phyloP scores from a whole-genome alignment of 2,329 filamentous ascomycete species.

The Calonectria henricotiae region DNA sequence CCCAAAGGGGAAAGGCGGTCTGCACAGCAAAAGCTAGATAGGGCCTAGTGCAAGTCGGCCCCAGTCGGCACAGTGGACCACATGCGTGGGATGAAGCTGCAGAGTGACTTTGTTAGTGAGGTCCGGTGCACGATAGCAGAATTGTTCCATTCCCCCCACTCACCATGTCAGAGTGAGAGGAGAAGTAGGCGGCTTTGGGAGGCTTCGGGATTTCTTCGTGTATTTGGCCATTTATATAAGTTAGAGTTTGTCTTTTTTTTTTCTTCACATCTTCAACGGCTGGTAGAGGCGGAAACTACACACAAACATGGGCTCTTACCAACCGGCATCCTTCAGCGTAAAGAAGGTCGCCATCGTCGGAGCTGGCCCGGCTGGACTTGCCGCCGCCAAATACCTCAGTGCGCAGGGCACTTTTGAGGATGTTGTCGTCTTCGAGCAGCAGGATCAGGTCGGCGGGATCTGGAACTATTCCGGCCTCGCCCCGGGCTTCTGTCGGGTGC shows the following conservation, averaged over 20 bases:
- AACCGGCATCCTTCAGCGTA: conserved; percentile 64
- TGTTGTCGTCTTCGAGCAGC: conserved; percentile 88
- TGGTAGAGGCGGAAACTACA: conserved; percentile 22
- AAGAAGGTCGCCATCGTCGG: conserved; percentile 84
- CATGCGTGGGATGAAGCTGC: conserved; percentile 18
- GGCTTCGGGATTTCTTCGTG: conserved; percentile 34
- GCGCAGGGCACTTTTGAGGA: conserved; percentile 78
- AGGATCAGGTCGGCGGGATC: conserved; percentile 82
- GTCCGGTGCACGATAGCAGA: conserved; percentile 39
- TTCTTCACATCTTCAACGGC: conserved; percentile 19
- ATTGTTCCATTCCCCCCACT: conserved; percentile 50
- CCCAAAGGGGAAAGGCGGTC: conserved; percentile 47
- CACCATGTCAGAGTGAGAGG: conserved; percentile 39
- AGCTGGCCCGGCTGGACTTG: conserved; percentile 85
- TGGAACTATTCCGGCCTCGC: conserved; percentile 83
- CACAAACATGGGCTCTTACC: conserved; percentile 54
- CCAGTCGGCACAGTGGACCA: conserved; percentile 19
- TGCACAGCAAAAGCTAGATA: not conserved
- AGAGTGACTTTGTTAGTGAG: conserved; percentile 34
- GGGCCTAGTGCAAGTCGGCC: not conserved
- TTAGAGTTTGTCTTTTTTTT: conserved; percentile 24
- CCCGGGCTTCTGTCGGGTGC: conserved; percentile 69
- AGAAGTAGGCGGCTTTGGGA: conserved; percentile 34
- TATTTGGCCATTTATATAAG: conserved; percentile 39
- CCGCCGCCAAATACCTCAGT: conserved; percentile 84